Base-by-base conservation (phyloP, 2,329 filamentous ascomycete species). In the Alternaria alternata region DNA sequence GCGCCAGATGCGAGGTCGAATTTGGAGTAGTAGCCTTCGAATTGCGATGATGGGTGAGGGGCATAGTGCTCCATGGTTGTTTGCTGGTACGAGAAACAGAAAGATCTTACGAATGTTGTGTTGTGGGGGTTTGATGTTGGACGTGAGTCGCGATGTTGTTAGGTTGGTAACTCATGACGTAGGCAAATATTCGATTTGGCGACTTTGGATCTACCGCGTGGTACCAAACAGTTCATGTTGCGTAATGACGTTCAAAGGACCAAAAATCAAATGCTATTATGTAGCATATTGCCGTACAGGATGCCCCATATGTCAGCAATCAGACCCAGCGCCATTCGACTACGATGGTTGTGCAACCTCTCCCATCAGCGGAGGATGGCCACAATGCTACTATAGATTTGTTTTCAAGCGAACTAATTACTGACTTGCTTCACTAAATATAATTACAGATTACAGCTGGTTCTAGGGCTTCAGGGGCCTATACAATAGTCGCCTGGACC, bases 1-100 rank as follows among this genome's bases (percentile, higher is more conserved):
- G 78, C 76, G 59, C 82, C 81, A 4, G 80, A 82, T 16, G 79
- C 77, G 7, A 84, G 77, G 53, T 78, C 73, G 68, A 85, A 84
- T 63, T 84, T 83, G 61, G 80, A 82, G 71, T 85, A 85, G 71
- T 79, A 84, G 36, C 83, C 83, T 70, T 85, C 83, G 65, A 85
- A 84, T 32, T 72, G 74, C 28, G 81, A 69, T 34, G 55, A 64
- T 1, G 65, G 65, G 61, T 85, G 83, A 2, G 82, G 82, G 7
- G 73, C 74, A 55, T 72, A 78, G 63, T 83, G 80, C 57, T 83
- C 76, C 77, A 81, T 81, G 51, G 14, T 39, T 12, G 11, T 22
- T 54, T 8, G 4, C n/a, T 18, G 34, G 20, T 7, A 18, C 5
- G 9, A 36, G 16, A 12, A 20, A 49, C 7, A 28, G 42, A 18